Base-by-base conservation (phyloP, 257 asterid species). In the Oldenlandia corymbosa region DNA sequence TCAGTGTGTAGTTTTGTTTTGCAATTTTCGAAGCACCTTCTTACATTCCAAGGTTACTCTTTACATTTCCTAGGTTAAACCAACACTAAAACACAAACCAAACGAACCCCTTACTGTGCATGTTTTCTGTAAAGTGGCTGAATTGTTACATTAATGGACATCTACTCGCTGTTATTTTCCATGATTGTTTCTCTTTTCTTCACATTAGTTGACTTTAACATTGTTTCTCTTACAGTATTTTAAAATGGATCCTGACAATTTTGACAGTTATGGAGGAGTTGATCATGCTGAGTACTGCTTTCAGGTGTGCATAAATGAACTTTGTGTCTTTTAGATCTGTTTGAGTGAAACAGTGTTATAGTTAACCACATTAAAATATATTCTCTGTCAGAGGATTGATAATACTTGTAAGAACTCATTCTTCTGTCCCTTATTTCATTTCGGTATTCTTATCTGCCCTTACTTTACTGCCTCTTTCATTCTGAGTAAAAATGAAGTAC, bases 241-340 rank as follows among this genome's bases (percentile, higher is more conserved):
- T 94, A 88, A 90, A 86, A 93, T 93, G 99, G 84, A 87, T 79
- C 78, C 85, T 49, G 79, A 68, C 67, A 85, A 90, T 55, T 90
- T 78, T 67, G 90, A 84, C 42, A 72, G 65, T 75, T 78, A 75
- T 62, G 99, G 97, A 45, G 97, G 97, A 30, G 71, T 87, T 55
- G 94, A 81, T 43, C 99, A 93, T 36, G 86, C 88, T 26, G 84
- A 75, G 46, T 93, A 93, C 80, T 93, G 99, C 75, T 84, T 93
- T 76, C 95, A 87, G 97, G 99, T 93, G 16, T n/a, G 62, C 45
- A 57, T 18, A 16, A 72, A 14, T 45, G 32, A 17, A 31, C 12
- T 9, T 51, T 8, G 10, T 68, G 64, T 31, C 24, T 20, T 21
- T 63, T 58, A 31, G 50, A 60, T 76, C 26, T 64, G 54, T 65